These are phyloP conservation scores for Fusarium pseudonygamai DNA, from an alignment of 2,329 filamentous ascomycete species.

Conservation along the genomic window DNA sequence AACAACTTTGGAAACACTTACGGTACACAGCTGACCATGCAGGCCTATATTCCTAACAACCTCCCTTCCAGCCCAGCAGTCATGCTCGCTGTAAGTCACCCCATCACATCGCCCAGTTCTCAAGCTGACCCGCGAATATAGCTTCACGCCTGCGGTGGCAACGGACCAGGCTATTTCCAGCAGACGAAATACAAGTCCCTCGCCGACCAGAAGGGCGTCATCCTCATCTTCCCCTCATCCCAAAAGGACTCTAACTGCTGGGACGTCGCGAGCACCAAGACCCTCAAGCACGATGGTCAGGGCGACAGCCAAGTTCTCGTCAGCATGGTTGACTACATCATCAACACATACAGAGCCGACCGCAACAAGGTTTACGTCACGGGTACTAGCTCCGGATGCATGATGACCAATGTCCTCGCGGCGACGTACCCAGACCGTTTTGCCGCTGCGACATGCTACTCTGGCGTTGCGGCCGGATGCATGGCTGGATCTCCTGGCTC, in stretches of 20 bases:
- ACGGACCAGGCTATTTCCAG: neutral
- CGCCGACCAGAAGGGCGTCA: neutral
- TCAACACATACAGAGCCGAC: slow-evolving; percentile 1
- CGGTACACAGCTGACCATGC: neutral
- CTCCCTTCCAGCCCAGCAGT: slow-evolving; percentile 1
- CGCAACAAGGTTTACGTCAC: slow-evolving; percentile 4
- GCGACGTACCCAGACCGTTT: slow-evolving; percentile 7
- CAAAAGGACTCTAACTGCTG: slow-evolving; percentile 2
- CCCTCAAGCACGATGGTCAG: slow-evolving; percentile 6
- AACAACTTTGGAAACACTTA: slow-evolving; percentile 10
- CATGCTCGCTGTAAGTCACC: neutral
- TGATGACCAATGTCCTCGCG: slow-evolving; percentile 18
- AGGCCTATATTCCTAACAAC: slow-evolving; percentile 1
- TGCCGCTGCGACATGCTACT: slow-evolving; percentile 6
- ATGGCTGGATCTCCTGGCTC: slow-evolving; percentile 8
- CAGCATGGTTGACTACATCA: slow-evolving; percentile 5
- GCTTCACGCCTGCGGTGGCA: slow-evolving; percentile 2
- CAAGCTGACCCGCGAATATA: neutral
- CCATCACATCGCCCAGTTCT: rapidly evolving
- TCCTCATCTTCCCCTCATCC: neutral
- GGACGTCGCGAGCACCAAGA: slow-evolving; percentile 5
- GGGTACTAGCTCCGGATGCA: slow-evolving; percentile 6
- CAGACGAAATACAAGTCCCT: slow-evolving; percentile 1
- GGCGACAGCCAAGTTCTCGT: slow-evolving; percentile 13
- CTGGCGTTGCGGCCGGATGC: slow-evolving; percentile 7